Evolutionary conservation across 371 early-diverging fungal genomes (phyloP), one percentile per base, ranked within the genome.

Genomic region (Mortierella sp.): DNA sequence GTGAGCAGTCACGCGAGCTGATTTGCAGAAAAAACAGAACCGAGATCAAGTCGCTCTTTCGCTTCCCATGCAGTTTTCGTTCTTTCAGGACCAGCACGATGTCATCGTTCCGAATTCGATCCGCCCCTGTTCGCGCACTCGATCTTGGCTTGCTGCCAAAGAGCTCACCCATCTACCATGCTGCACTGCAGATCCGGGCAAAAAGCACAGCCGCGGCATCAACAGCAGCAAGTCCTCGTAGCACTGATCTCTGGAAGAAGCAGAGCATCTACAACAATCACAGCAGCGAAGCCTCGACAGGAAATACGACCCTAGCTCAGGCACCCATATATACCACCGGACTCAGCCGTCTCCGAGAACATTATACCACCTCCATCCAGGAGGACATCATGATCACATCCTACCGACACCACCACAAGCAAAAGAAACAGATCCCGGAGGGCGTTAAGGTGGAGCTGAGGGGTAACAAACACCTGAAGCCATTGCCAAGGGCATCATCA

Each of bases 301-400:
- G 48, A 54, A 68, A 41, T 38, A 73, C 24, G 27, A 29, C 54
- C 24, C 48, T 81, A 27, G 49, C 84, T 72, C 78, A 78, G 56
- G 70, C 71, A 44, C 54, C 85, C 54, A 76, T 76, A 75, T 79
- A 87, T 73, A 81, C 84, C 75, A 83, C 81, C 58, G 91, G 92
- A 41, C 90, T 94, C 65, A 76, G 88, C 70, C 93, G 98, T 51
- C 91, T 98, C 41, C 94, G 93, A 80, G 96, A 96, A 88, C 95
- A 95, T 85, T 97, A 96, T 88, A 92, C 94, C 87, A 90, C 91
- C 77, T 95, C 96, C 18, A 80, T 98, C 79, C 91, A 94, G 49
- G 96, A 97, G 84, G 97, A 98, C 82, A 86, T 98, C 32, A 92
- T 96, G 92, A 91, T 96, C 58, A 82, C 97, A 48, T 90, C 93